Percentiles rank a stretch among this genome's conserved stretches.
Evolutionary conservation across 176 grass and related monocot species (phyloP).

Genomic region (Themeda triandra): DNA sequence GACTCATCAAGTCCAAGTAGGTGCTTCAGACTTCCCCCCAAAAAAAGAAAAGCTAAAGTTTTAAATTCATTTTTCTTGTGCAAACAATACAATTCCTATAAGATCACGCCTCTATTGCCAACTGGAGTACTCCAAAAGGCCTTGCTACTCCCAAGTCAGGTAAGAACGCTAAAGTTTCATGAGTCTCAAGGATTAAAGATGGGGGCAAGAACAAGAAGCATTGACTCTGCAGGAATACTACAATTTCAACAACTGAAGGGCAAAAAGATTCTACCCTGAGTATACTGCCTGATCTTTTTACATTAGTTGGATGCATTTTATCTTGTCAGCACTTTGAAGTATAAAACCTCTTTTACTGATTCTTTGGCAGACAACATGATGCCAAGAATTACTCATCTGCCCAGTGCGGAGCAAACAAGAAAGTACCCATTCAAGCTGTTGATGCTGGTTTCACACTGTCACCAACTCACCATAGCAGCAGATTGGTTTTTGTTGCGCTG

Average conservation of each 20-base stretch:
- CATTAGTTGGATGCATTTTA: no score
- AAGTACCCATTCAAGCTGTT: neutral
- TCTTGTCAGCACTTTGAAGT: no score
- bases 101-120: neutral
- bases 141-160: neutral
- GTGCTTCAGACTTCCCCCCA: neutral
- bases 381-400: neutral
- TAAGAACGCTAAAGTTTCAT: neutral
- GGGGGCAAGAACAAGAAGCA: neutral
- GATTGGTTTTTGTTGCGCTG: neutral
- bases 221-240: neutral
- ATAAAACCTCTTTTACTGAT: no score
- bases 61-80: neutral
- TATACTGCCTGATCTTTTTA: neutral
- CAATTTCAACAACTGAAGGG: neutral
- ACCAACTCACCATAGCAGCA: neutral
- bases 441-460: neutral
- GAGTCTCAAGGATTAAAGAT: neutral
- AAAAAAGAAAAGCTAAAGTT: neutral
- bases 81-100: neutral
- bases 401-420: neutral
- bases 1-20: neutral
- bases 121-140: neutral
- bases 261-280: neutral
- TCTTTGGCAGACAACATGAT: neutral